Evolutionary conservation across 2,329 filamentous ascomycete genomes (phyloP), one percentile per base, ranked within the genome.

Genomic region (Stemphylium lycopersici): DNA sequence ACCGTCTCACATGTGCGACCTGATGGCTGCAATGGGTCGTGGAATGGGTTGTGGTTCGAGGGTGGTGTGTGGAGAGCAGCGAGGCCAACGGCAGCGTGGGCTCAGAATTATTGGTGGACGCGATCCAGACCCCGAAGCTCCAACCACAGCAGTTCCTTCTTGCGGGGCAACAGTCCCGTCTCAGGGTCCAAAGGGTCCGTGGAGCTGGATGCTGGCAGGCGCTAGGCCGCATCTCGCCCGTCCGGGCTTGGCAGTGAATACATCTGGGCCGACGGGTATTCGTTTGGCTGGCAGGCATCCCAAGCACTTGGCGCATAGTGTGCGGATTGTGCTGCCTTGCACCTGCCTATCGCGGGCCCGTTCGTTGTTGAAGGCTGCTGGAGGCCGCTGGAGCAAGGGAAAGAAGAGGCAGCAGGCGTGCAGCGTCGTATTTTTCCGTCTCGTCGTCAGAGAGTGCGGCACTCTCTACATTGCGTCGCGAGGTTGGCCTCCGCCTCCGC

Each of bases 121-220:
- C 31, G 37, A 26, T 20, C 34, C 26, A 39, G 46, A 20, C 45
- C 7, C 15, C 6, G n/a, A 39, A 8, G 26, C 22, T 26, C 38
- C 24, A 53, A 7, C 15, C 44, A 33, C 18, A 39, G 20, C 39
- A 48, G 39, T 39, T 32, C 6, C 18, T 31, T 42, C 6, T 40
- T 38, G 45, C 36, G 45, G 22, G 24, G 52, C 39, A 33, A 43
- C 10, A 16, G 13, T 36, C 39, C 46, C 51, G 45, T 47, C 24
- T 39, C 36, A 55, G 52, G 52, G 52, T 55, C 52, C 46, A 55
- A 42, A 12, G 51, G 45, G 45, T 33, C 36, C 45, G 40, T 6
- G 22, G n/a, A 22, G 12, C 42, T 33, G 38, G 20, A n/a, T 40
- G 16, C 10, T 43, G 37, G 31, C 18, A 18, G 32, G 2, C 13